These are phyloP conservation scores for Akanthomyces dipterigenus DNA, from an alignment of 2,329 filamentous ascomycete species.

Conservation along the genomic window DNA sequence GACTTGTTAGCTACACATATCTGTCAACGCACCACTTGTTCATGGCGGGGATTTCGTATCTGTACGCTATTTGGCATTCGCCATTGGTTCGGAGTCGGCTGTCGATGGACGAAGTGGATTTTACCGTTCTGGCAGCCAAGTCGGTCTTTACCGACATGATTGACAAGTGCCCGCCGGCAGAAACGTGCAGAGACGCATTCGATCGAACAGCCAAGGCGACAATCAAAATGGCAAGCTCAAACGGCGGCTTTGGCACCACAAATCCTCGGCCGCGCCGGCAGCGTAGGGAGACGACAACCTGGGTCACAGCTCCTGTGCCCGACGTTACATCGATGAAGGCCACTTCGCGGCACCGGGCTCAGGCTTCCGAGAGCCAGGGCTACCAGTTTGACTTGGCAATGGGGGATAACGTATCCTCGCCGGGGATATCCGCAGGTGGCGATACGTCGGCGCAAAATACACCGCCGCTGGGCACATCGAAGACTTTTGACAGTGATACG, in stretches of 20 bases:
- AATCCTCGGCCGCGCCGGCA: slow-evolving; percentile 22
- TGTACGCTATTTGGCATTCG: slow-evolving; percentile 97
- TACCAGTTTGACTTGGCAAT: slow-evolving; percentile 29
- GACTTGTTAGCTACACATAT: slow-evolving; percentile 93
- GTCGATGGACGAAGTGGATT: slow-evolving; percentile 94
- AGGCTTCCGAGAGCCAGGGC: slow-evolving; percentile 13
- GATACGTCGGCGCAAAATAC: slow-evolving; percentile 33
- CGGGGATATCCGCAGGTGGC: slow-evolving; percentile 30
- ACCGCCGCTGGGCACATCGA: slow-evolving; percentile 32
- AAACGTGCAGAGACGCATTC: slow-evolving; percentile 91
- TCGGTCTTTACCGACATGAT: slow-evolving; percentile 88
- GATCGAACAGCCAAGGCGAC: slow-evolving; percentile 93
- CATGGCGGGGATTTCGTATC: slow-evolving; percentile 93
- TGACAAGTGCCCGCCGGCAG: slow-evolving; percentile 89
- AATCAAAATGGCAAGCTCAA: slow-evolving; percentile 87
- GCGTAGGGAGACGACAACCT: slow-evolving; percentile 23
- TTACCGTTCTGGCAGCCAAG: slow-evolving; percentile 86
- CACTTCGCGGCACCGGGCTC: slow-evolving; percentile 21
- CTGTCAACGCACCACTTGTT: slow-evolving; percentile 93
- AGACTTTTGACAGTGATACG: slow-evolving; percentile 28
- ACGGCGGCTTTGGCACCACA: slow-evolving; percentile 64
- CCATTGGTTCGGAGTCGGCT: slow-evolving; percentile 77
- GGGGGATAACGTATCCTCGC: slow-evolving; percentile 35
- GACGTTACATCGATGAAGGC: slow-evolving; percentile 20
- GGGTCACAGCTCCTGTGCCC: slow-evolving; percentile 20